A percentile compares a stretch with the other conserved stretches of the same genome.
phyloP scores from a whole-genome alignment of 441 rosid genomes.

The Francoa sonchifolia region DNA sequence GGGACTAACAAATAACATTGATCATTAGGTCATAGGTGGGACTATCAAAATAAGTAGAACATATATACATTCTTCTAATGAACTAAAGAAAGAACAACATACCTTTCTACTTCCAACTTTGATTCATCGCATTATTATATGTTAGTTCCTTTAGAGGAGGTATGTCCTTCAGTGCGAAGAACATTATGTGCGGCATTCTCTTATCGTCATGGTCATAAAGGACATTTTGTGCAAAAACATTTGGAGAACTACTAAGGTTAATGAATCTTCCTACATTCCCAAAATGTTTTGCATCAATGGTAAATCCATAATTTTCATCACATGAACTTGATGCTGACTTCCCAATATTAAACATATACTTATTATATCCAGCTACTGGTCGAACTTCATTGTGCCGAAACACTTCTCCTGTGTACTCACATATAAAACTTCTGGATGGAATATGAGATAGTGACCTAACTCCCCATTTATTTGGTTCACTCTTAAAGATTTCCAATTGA shows the following conservation, averaged over 20 bases:
- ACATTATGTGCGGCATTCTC: conserved; percentile 81
- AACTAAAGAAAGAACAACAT: conserved; percentile 8
- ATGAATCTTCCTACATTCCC: conserved; percentile 82
- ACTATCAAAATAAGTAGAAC: too few species aligned
- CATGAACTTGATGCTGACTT: conserved; percentile 22
- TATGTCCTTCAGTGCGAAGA: conserved; percentile 70
- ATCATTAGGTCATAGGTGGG: too few species aligned
- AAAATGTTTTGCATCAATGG: conserved; percentile 66
- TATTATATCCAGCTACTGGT: conserved; percentile 50
- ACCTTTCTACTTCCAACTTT: too few species aligned
- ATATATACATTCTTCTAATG: too few species aligned
- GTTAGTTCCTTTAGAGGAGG: conserved; percentile 83
- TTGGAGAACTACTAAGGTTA: conserved; percentile 91
- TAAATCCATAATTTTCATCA: conserved; percentile 41
- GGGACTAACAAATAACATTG: too few species aligned
- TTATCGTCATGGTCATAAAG: conserved; percentile 68
- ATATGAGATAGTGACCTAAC: conserved; percentile 73
- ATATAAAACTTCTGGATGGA: conserved; percentile 76
- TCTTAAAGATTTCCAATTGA: conserved; percentile 77
- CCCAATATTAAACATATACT: conserved; percentile 81
- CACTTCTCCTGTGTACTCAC: conserved; percentile 80
- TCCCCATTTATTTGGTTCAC: conserved; percentile 82
- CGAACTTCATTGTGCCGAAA: conserved; percentile 78
- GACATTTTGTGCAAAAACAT: conserved; percentile 77
- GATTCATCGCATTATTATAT: too few species aligned